phyloP scores from a whole-genome alignment of 2,329 filamentous ascomycete species.

The Ceratocystis lukuohia region DNA sequence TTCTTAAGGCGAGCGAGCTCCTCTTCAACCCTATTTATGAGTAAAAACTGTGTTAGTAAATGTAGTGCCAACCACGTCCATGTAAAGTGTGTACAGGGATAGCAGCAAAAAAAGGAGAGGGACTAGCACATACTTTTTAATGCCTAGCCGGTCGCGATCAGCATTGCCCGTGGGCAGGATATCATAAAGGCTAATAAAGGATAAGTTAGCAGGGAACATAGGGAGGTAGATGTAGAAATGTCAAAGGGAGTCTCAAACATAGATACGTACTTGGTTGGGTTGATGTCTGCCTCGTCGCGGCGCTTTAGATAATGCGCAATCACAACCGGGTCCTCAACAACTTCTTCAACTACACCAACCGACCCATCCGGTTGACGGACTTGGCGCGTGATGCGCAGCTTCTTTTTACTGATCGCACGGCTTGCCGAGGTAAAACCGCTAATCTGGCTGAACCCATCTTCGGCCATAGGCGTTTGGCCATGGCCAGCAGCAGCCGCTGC shows the following conservation, averaged over 20 bases:
- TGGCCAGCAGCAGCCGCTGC: not conserved
- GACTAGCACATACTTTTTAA: conserved; percentile 26
- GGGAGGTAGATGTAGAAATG: conserved; percentile 31
- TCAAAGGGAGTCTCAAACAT: conserved; percentile 21
- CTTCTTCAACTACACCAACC: conserved; percentile 49
- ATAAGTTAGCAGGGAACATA: conserved; percentile 22
- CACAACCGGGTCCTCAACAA: conserved; percentile 68
- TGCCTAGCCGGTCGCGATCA: conserved; percentile 38
- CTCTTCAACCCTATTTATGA: conserved; percentile 36
- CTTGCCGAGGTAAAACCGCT: conserved; percentile 54
- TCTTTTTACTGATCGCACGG: conserved; percentile 49
- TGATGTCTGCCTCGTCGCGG: conserved; percentile 55
- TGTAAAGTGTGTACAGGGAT: not conserved
- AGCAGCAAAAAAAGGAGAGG: not conserved
- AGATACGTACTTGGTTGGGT: conserved; percentile 55
- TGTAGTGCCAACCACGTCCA: not conserved
- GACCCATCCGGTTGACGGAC: conserved; percentile 34
- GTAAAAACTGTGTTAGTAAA: not conserved
- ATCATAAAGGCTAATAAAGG: conserved; percentile 35
- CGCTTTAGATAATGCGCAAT: conserved; percentile 80
- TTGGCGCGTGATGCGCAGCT: conserved; percentile 58
- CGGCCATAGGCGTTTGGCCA: conserved; percentile 46
- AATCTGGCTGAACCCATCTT: conserved; percentile 71
- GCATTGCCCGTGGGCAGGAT: conserved; percentile 37
- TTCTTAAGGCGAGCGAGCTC: conserved; percentile 76